These are phyloP conservation scores for Ajuga reptans DNA, from an alignment of 305 asterid genomes.

Conservation along the genomic window DNA sequence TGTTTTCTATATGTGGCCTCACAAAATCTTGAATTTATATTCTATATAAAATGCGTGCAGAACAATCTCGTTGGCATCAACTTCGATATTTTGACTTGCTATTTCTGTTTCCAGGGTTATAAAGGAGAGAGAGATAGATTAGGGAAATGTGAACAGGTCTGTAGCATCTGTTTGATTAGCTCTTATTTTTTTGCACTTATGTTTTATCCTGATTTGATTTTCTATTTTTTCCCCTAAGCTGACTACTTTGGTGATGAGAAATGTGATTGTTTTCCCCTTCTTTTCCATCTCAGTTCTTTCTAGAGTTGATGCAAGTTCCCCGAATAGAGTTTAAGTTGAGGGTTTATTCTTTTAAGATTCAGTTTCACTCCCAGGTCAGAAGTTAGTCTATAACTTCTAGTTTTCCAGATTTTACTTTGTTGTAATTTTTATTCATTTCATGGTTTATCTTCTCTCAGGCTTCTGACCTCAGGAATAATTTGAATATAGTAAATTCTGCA, in stretches of 20 bases:
- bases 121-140: conserved; percentile 76
- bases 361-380: conserved; percentile 71
- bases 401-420: conserved; percentile 12
- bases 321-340: conserved; percentile 70
- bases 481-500: conserved; percentile 65
- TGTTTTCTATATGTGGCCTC: conserved; percentile 6
- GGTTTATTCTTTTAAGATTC: conserved; percentile 84
- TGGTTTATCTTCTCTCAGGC: conserved; percentile 40
- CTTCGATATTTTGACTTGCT: conserved; percentile 11
- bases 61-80: background rate
- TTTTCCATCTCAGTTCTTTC: conserved; percentile 54
- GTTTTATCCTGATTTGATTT: conserved; percentile 4
- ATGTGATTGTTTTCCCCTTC: conserved; percentile 4
- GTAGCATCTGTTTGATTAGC: conserved; percentile 25
- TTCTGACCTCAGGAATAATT: conserved; percentile 68
- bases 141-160: conserved; percentile 92
- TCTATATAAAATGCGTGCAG: background rate
- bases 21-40: conserved; percentile 18
- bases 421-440: conserved; percentile 2
- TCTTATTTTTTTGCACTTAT: conserved; percentile 1
- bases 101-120: conserved; percentile 59
- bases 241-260: conserved; percentile 11
- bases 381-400: conserved; percentile 16
- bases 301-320: conserved; percentile 95
- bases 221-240: background rate